Evolutionary conservation across 202 grass and related monocot genomes (phyloP), one percentile per base, ranked within the genome.

Genomic region (Panicum hallii): DNA sequence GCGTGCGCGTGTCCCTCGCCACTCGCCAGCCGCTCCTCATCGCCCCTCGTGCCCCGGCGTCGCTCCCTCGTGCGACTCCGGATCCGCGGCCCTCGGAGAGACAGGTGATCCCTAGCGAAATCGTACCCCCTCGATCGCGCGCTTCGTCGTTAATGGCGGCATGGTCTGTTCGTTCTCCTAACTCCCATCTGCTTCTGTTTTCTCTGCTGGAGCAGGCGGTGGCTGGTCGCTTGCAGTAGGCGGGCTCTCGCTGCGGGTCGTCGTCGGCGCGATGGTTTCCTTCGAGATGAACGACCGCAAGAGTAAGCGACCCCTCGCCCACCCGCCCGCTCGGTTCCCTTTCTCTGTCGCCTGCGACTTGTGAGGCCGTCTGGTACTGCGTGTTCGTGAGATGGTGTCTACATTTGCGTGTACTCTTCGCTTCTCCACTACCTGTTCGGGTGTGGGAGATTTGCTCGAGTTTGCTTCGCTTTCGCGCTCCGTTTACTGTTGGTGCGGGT

Each of bases 221-320:
- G 73, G 30, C 72, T 41, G 50, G 52, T 58, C 74, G 53, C 20
- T 60, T 47, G 60, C 47, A 72, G 80, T 62, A 75, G 75, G 67
- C 14, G 80, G 48, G 17, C 10, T 60, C 26, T 78, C 41, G 20
- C 67, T 14, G 72, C 48, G 52, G 19, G 17, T 34, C 32, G 53
- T 76, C 54, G 12, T 42, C 78, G 50, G 67, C 57, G 77, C 57
- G 77, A 92, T 92, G 87, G 84, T 74, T 87, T 90, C 84, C 71
- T 92, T 92, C 85, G 87, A 90, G 76, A 89, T 90, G 77, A 87
- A 23, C 47, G 90, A 87, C 45, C 81, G 65, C 87, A 92, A 65
- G 85, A 92, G 87, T 92, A 92, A 54, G 87, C 41, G 67, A 84
- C 72, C 46, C 82, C 11, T 5, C 47, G 50, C 63, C 72, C 71